Conservation (phyloP, 176 grass and related monocot species). For the Canna indica region DNA sequence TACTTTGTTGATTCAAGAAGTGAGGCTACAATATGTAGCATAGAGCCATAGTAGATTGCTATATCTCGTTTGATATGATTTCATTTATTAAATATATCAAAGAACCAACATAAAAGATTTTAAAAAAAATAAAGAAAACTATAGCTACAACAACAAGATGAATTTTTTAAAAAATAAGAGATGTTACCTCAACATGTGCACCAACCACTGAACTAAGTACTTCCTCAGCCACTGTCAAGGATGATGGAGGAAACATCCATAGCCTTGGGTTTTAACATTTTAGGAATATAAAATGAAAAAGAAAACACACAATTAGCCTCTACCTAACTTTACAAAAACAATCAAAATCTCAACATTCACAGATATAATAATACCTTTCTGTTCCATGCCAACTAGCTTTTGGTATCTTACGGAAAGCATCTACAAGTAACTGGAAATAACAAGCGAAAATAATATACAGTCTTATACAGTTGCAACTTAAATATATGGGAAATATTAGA, state of each 20-base stretch:
- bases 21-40: neutral
- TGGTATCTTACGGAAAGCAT: constrained; percentile 65
- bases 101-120: too few relatives aligned
- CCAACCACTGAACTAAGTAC: constrained; percentile 43
- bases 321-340: constrained; percentile 3
- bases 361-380: constrained; percentile 48
- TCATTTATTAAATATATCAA: neutral
- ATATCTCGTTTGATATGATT: neutral
- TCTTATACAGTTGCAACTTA: constrained; percentile 1
- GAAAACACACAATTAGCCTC: constrained; percentile 5
- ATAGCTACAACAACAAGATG: neutral
- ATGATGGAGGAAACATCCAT: constrained; percentile 81
- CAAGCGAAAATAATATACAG: constrained; percentile 17
- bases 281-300: constrained; percentile 25
- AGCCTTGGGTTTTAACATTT: constrained; percentile 32
- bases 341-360: constrained; percentile 5
- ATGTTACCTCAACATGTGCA: constrained; percentile 63
- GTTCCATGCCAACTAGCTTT: constrained; percentile 64
- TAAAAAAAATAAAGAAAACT: neutral
- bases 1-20: neutral
- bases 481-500: constrained; percentile 16
- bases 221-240: constrained; percentile 51
- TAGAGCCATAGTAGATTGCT: neutral
- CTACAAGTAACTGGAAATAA: constrained; percentile 57
- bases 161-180: constrained; percentile 4